Base-by-base conservation (phyloP, 2,329 filamentous ascomycete genomes). In the Curvularia verruculosa region DNA sequence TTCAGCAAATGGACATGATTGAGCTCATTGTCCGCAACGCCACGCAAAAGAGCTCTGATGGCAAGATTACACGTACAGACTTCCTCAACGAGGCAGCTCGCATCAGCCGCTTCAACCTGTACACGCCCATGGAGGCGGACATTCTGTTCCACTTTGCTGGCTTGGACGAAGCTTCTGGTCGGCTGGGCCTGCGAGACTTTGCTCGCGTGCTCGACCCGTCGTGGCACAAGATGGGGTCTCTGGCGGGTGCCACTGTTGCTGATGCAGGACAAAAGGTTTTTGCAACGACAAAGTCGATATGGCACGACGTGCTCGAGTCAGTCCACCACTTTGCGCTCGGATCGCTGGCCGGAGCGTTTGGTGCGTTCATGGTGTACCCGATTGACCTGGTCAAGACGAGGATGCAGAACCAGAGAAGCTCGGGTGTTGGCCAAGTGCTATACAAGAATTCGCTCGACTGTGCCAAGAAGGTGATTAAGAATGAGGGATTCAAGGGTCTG, bases 391-490 rank as follows among this genome's bases (percentile, higher is more conserved):
- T 99, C 77, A 99, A 99, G 85, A 99, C 95, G 1, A 88, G 95
- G 59, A 90, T 99, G 88, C 95, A 99, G 79, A 99, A 99, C 81
- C 95, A 99, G 82, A 87, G 95, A 65, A 86, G 86, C 4, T 68
- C 69, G 18, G 86, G 89, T 49, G 91, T 93, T 0, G 95, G 95
- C 55, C 89, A 96, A 77, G 83, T 90, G 60, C 80, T 98, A 60
- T 99, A 99, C 81, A 96, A 96, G 79, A 99, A 99, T 83, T 98
- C 94, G 45, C 80, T 96, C 63, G 95, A 99, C 78, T 99, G 95
- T 77, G 92, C 93, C 60, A 88, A 85, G 75, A 99, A 98, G 80
- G 93, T 99, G 39, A 82, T 98, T 61, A 87, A 88, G 61, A 97
- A 98, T 72, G 95, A 99, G 79, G 95, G 95, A 54, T 84, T 96